Percentiles rank a stretch among this genome's conserved stretches.
Evolutionary conservation across 768 basidiomycete genomes (phyloP).

Genomic region (Leucosporidium creatinivorum): DNA sequence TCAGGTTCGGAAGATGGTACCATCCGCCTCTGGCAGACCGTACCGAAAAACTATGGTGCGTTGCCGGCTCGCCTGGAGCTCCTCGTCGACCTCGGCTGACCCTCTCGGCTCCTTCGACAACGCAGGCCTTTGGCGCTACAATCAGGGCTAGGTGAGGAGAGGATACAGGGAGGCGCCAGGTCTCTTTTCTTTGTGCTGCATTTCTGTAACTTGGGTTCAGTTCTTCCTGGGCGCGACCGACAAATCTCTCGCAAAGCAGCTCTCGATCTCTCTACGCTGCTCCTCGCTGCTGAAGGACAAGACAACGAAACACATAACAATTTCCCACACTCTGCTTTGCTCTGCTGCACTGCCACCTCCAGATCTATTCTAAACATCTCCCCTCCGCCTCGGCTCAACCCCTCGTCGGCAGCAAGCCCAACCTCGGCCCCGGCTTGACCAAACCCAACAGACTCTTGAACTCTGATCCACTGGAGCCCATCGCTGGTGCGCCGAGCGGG

Average conservation of each 20-base stretch:
- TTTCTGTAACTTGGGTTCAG: neutral
- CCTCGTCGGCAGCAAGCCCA: conserved; percentile 17
- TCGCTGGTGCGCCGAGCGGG: neutral
- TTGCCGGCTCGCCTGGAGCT: conserved; percentile 47
- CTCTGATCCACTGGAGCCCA: neutral
- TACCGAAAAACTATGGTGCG: conserved; percentile 63
- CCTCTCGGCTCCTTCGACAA: too few species aligned
- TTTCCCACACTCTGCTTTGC: neutral
- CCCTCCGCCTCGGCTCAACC: too few species aligned
- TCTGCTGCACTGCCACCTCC: neutral
- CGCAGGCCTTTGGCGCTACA: neutral
- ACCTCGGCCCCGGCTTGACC: conserved; percentile 15
- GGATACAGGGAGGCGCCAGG: neutral
- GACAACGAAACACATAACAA: neutral
- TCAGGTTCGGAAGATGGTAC: conserved; percentile 85
- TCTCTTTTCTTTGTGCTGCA: neutral
- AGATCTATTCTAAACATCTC: too few species aligned
- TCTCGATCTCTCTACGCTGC: too few species aligned
- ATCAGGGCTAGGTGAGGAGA: neutral
- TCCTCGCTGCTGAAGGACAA: too few species aligned
- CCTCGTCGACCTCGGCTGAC: neutral
- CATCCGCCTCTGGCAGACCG: conserved; percentile 96
- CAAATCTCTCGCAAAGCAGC: too few species aligned
- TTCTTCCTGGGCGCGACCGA: too few species aligned
- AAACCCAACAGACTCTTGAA: conserved; percentile 1